phyloP scores from a whole-genome alignment of 2,329 filamentous ascomycete species.

The Aspergillus calidoustus region DNA sequence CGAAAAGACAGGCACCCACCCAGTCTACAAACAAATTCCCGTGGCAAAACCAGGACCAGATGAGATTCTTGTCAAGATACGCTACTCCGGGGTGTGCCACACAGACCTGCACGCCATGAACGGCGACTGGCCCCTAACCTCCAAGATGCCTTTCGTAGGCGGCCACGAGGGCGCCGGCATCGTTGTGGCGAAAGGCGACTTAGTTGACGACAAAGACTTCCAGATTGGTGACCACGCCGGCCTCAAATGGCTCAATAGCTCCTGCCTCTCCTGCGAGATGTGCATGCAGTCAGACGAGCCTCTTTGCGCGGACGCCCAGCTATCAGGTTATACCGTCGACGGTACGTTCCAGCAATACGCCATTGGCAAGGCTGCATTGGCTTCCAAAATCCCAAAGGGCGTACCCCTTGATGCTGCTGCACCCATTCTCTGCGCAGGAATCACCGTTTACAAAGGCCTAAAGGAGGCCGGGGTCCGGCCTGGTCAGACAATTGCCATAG shows the following conservation, averaged over 20 bases:
- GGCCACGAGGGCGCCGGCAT: conserved; percentile 80
- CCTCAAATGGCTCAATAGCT: conserved; percentile 91
- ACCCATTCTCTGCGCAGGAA: conserved; percentile 81
- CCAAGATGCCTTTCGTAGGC: conserved; percentile 84
- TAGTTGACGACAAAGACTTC: conserved; percentile 76
- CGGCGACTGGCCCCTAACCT: conserved; percentile 85
- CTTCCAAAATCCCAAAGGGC: conserved; percentile 79
- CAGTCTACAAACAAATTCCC: conserved; percentile 65
- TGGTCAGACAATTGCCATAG: conserved; percentile 80
- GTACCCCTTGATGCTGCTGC: conserved; percentile 76
- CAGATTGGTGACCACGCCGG: conserved; percentile 84
- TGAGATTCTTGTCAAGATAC: conserved; percentile 90
- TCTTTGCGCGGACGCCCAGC: conserved; percentile 72
- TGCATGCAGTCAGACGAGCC: conserved; percentile 82
- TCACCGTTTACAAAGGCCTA: conserved; percentile 89
- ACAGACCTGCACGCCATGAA: conserved; percentile 82
- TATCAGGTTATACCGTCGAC: conserved; percentile 92
- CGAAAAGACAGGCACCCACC: conserved; percentile 76
- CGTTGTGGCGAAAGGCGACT: conserved; percentile 77
- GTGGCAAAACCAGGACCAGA: conserved; percentile 81
- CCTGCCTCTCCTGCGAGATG: conserved; percentile 81
- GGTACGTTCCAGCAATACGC: conserved; percentile 93
- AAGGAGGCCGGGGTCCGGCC: conserved; percentile 79
- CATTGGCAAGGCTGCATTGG: conserved; percentile 83
- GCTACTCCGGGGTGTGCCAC: conserved; percentile 89